phyloP scores from a whole-genome alignment of 768 basidiomycete genomes.

The Tulasnella sp. region DNA sequence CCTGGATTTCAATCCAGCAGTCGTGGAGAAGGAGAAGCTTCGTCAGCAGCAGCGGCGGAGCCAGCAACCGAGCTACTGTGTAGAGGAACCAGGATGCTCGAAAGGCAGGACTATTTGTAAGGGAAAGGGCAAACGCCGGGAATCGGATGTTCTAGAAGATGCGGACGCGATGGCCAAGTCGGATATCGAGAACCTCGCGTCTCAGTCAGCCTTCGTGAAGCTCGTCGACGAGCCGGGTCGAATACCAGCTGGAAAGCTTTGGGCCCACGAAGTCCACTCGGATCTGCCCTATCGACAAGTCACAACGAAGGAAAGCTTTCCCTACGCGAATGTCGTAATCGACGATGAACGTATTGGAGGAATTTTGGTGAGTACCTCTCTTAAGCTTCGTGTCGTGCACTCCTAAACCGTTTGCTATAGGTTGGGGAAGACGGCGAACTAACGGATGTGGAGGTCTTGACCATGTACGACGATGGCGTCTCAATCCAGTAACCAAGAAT shows the following conservation, averaged over 20 bases:
- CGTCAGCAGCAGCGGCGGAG: slow-evolving; percentile 1
- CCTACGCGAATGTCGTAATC: slow-evolving; percentile 27
- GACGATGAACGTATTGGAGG: slow-evolving; percentile 29
- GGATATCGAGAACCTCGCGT: background rate
- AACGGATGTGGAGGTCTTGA: slow-evolving; percentile 23
- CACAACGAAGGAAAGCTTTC: slow-evolving; percentile 21
- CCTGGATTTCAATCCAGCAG: slow-evolving; percentile 21
- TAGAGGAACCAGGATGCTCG: background rate
- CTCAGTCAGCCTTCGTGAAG: background rate
- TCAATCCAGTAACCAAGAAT: background rate
- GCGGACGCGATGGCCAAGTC: background rate
- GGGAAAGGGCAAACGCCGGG: background rate
- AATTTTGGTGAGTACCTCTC: slow-evolving; percentile 10
- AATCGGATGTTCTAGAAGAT: background rate
- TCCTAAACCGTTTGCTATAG: background rate
- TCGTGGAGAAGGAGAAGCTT: slow-evolving; percentile 19
- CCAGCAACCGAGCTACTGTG: background rate
- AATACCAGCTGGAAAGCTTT: slow-evolving; percentile 11
- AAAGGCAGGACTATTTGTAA: background rate
- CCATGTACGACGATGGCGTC: slow-evolving; percentile 11
- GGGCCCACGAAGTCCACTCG: background rate
- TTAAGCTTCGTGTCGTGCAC: background rate
- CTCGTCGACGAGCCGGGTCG: slow-evolving; percentile 13
- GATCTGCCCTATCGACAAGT: slow-evolving; percentile 25
- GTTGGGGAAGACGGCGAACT: slow-evolving; percentile 19